Evolutionary conservation across 345 rosid species (phyloP), one percentile per base, ranked within the genome.

Genomic region (Pistacia integerrima): DNA sequence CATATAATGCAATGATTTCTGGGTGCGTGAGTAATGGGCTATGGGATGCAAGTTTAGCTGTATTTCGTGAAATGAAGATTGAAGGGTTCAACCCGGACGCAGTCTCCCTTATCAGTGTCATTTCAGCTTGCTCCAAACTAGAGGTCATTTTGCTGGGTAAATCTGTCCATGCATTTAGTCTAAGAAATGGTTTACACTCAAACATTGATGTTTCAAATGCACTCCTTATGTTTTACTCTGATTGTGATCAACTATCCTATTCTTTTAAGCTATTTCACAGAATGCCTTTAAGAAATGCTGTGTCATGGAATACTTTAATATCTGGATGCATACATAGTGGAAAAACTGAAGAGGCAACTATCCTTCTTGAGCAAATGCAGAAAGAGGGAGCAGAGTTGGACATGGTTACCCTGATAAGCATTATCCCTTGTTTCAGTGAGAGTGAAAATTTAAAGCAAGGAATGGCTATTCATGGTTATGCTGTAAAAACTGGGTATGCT

Each of bases 1-100:
- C 83, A 22, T 89, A 89, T 90, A 89, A 85, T 81, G 86, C 86
- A 33, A 56, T 84, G 73, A 78, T 87, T 72, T 83, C 90, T 73
- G 86, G 85, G 9, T 77, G 84, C 80, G 83, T 78, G 28, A 83
- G 68, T 57, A 88, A 85, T 22, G 82, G 78, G 58, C 59, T 81
- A 57, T 78, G 82, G 84, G 67, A 61, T 69, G 81, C 48, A 69
- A 80, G 88, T 78, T 67, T 86, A 59, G 78, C 76, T 49, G 73
- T 79, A 18, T 82, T 84, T 75, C 28, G 62, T 6, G 81, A 78
- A 69, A 86, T 88, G 88, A 88, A 84, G 51, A 72, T 65, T 63
- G 62, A 64, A 17, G 87, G 89, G 56, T 72, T 77, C 54, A 63
- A 41, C 48, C 85, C 85, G 12, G 88, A 84, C 77, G 78, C 78